Percentiles rank a stretch among this genome's conserved stretches.
These are phyloP conservation scores for Aureobasidium sp. DNA, from an alignment of 2,329 filamentous ascomycete species.

Conservation along the genomic window DNA sequence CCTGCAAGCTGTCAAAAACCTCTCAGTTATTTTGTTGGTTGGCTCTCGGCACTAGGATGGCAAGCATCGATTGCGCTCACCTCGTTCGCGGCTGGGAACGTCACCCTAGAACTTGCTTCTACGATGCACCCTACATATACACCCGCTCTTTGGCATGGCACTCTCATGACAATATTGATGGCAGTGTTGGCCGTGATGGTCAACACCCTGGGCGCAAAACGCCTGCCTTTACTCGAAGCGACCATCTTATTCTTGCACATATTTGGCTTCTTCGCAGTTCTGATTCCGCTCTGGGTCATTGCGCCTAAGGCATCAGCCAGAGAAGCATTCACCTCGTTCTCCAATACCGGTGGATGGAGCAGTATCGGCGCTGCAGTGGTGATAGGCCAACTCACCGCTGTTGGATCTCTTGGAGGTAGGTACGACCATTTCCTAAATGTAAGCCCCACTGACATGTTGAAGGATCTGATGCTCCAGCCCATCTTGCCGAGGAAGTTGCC, in stretches of 20 bases:
- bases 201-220: constrained; percentile 26
- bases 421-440: constrained; percentile 33
- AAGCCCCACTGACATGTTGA: constrained; percentile 26
- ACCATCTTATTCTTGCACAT: constrained; percentile 23
- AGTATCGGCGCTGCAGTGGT: constrained; percentile 20
- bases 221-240: constrained; percentile 18
- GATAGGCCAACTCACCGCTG: constrained; percentile 13
- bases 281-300: constrained; percentile 30
- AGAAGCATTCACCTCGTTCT: constrained; percentile 40
- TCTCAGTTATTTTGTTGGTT: constrained; percentile 30
- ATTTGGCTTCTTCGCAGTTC: constrained; percentile 17
- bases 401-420: constrained; percentile 12
- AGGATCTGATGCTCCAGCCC: constrained; percentile 16
- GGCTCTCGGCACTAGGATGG: constrained; percentile 35
- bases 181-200: constrained; percentile 23
- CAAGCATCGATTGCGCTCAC: constrained; percentile 24
- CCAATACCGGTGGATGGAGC: constrained; percentile 37
- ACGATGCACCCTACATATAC: constrained; percentile 12
- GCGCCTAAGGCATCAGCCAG: constrained; percentile 32
- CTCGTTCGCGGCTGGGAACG: constrained; percentile 11
- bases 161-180: constrained; percentile 19
- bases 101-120: constrained; percentile 10
- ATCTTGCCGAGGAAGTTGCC: constrained; percentile 24
- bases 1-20: constrained; percentile 27
- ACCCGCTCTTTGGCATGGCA: constrained; percentile 20